These are phyloP conservation scores for Zea luxurians DNA, from an alignment of 176 grass and related monocot genomes.

Conservation along the genomic window DNA sequence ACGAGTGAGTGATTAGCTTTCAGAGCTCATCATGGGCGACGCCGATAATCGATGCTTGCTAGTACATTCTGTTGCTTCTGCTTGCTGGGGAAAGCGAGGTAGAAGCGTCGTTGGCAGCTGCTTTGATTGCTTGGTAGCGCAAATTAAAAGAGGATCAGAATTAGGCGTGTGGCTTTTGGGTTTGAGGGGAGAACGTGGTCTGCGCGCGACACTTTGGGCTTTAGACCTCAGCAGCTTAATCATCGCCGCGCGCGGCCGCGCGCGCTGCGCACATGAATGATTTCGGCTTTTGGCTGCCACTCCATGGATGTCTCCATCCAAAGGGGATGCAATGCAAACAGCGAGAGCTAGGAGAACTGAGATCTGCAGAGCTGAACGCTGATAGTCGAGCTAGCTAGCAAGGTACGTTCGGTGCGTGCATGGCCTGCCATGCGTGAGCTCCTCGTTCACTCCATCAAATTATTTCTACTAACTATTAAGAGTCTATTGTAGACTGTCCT, in stretches of 20 bases:
- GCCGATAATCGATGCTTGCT: background rate
- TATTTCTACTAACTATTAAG: too few relatives aligned
- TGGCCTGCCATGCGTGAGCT: too few relatives aligned
- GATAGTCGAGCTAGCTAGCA: too few relatives aligned
- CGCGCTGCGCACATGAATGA: constrained; percentile 31
- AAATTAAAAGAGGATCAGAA: background rate
- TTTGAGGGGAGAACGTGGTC: constrained; percentile 48
- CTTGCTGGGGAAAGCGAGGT: constrained; percentile 40
- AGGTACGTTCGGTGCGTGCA: too few relatives aligned
- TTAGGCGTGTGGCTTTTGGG: background rate
- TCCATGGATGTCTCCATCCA: background rate
- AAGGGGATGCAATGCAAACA: background rate
- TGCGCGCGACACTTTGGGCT: constrained; percentile 38
- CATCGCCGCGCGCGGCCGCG: background rate
- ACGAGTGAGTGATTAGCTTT: constrained; percentile 4
- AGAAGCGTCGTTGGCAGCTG: background rate
- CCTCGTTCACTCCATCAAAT: background rate
- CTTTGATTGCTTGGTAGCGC: constrained; percentile 22
- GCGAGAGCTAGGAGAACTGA: background rate
- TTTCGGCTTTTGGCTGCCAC: constrained; percentile 18
- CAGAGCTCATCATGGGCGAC: background rate
- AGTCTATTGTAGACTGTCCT: too few relatives aligned
- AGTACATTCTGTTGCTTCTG: background rate
- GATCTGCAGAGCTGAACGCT: background rate
- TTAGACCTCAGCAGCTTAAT: constrained; percentile 33